Evolutionary conservation across 2,329 filamentous ascomycete genomes (phyloP).

Genomic region (Parastagonospora avenae): DNA sequence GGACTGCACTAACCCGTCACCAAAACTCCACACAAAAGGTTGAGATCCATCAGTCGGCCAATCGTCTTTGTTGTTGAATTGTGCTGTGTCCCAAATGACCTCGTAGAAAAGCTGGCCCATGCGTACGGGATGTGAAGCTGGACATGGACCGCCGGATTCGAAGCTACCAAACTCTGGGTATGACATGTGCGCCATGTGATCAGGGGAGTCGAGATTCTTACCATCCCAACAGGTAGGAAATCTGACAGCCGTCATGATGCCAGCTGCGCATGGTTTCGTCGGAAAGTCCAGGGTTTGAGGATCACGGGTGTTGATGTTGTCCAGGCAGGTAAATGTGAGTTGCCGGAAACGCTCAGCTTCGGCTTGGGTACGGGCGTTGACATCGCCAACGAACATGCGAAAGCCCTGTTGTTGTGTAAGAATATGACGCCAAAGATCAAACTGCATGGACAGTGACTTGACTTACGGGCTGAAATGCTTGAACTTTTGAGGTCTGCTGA

Average conservation of each 20-base stretch:
- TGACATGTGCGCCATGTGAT: constrained; percentile 42
- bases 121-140: constrained; percentile 51
- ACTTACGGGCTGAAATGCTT: constrained; percentile 46
- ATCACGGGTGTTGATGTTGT: constrained; percentile 45
- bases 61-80: constrained; percentile 32
- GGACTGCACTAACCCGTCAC: constrained; percentile 40
- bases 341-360: constrained; percentile 49
- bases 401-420: constrained; percentile 26
- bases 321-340: constrained; percentile 53
- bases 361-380: constrained; percentile 34
- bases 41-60: constrained; percentile 39
- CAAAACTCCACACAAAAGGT: constrained; percentile 34
- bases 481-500: constrained; percentile 44
- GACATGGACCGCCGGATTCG: constrained; percentile 54
- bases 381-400: constrained; percentile 34
- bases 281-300: constrained; percentile 51
- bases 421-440: constrained; percentile 14
- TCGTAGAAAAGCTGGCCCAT: constrained; percentile 33
- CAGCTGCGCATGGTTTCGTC: constrained; percentile 42
- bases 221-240: constrained; percentile 42
- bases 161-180: constrained; percentile 31
- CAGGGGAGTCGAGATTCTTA: constrained; percentile 26
- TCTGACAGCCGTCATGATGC: constrained; percentile 51
- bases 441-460: not conserved
- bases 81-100: constrained; percentile 43